Conservation (phyloP, 2,329 filamentous ascomycete species). For the Pseudogymnoascus sp. region DNA sequence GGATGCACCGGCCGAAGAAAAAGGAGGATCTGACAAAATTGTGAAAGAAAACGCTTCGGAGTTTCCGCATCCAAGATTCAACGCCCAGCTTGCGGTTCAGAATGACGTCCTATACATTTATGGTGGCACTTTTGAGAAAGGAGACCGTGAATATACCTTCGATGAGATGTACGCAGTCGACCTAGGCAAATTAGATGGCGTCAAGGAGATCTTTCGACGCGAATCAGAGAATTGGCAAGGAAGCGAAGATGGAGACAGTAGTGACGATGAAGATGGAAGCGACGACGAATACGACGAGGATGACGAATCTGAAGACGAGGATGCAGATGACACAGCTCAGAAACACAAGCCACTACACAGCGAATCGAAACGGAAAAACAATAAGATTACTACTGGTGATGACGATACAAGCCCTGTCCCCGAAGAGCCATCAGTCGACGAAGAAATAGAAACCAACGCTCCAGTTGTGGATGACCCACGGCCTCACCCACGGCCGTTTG, state of each 20-base stretch:
- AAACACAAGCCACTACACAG: constrained; percentile 33
- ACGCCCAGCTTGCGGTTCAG: constrained; percentile 82
- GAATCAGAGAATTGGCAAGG: constrained; percentile 81
- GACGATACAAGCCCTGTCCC: constrained; percentile 32
- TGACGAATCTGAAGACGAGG: constrained; percentile 41
- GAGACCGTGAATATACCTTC: constrained; percentile 89
- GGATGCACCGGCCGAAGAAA: constrained; percentile 42
- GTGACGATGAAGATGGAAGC: constrained; percentile 47
- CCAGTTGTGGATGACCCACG: constrained; percentile 24
- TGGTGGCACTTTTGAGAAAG: constrained; percentile 91
- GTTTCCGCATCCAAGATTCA: constrained; percentile 84
- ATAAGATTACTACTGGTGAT: constrained; percentile 30
- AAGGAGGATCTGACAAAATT: constrained; percentile 49
- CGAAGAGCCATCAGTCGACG: constrained; percentile 51
- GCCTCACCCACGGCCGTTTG: constrained; percentile 51
- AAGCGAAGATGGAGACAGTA: constrained; percentile 54
- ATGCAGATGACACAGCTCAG: constrained; percentile 36
- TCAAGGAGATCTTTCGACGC: constrained; percentile 80
- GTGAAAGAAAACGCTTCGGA: constrained; percentile 64
- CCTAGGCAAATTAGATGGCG: constrained; percentile 88
- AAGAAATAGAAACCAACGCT: constrained; percentile 38
- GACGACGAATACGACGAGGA: constrained; percentile 41
- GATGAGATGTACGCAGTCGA: constrained; percentile 92
- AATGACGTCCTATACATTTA: constrained; percentile 91
- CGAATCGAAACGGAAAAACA: constrained; percentile 51